A percentile compares a stretch with the other conserved stretches of the same genome.
Evolutionary conservation across 257 asterid genomes (phyloP).

Genomic region (Rehmannia glutinosa): DNA sequence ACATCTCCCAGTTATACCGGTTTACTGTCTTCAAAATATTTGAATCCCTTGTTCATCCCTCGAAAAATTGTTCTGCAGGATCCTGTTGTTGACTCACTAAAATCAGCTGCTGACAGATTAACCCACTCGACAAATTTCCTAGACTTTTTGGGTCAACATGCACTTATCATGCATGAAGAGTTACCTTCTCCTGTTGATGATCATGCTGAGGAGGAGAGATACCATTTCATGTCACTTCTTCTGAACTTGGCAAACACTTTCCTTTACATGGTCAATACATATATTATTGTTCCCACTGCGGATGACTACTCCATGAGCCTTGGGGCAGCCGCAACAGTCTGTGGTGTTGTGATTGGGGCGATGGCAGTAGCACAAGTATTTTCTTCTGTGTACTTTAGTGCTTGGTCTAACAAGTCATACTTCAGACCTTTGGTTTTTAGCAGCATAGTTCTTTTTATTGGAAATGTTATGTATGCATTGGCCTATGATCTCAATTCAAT

Average conservation of each 20-base stretch:
- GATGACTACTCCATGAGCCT: constrained; percentile 97
- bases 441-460: constrained; percentile 72
- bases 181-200: constrained; percentile 66
- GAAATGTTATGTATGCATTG: constrained; percentile 80
- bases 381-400: constrained; percentile 97
- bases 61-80: constrained; percentile 50
- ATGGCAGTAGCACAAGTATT: constrained; percentile 98
- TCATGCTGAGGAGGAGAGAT: constrained; percentile 62
- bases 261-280: constrained; percentile 96
- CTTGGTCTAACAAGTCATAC: constrained; percentile 98
- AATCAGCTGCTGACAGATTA: constrained; percentile 83
- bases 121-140: constrained; percentile 87
- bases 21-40: neutral
- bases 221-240: constrained; percentile 88
- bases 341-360: constrained; percentile 93
- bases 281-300: constrained; percentile 96
- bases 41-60: constrained; percentile 14
- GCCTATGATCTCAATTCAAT: constrained; percentile 84
- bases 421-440: constrained; percentile 87
- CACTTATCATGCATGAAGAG: constrained; percentile 96
- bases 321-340: constrained; percentile 98
- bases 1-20: too few species aligned
- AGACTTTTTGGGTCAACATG: constrained; percentile 89
- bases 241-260: constrained; percentile 93
- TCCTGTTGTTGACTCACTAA: constrained; percentile 77